Conservation (phyloP, 352 stramenopile genomes). For the Pythium periplocum region DNA sequence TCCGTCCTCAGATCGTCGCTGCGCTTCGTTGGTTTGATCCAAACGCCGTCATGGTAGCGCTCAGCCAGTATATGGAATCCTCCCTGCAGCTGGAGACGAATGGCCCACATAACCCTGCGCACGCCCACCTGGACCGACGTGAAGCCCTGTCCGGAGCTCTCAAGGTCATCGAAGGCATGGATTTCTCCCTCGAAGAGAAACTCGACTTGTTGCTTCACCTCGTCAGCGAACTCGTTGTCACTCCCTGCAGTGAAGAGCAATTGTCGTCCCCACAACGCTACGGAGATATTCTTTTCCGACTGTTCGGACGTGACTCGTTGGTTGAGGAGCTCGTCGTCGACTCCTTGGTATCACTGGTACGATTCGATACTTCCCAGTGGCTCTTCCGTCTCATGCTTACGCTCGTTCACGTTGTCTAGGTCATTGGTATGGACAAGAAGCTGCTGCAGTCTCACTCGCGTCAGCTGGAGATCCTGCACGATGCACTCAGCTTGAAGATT, state of each 20-base stretch:
- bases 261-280: slow-evolving; percentile 10
- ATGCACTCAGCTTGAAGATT: slow-evolving; percentile 65
- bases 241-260: slow-evolving; percentile 4
- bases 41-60: slow-evolving; percentile 49
- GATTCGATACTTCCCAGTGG: neutral
- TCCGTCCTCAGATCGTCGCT: slow-evolving; percentile 61
- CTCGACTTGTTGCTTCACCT: slow-evolving; percentile 58
- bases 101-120: slow-evolving; percentile 4
- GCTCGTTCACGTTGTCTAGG: slow-evolving; percentile 17
- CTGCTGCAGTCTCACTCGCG: slow-evolving; percentile 45
- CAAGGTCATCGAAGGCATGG: slow-evolving; percentile 51
- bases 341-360: slow-evolving; percentile 51
- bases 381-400: neutral
- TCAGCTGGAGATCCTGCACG: slow-evolving; percentile 47
- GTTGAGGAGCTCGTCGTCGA: slow-evolving; percentile 73
- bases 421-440: slow-evolving; percentile 46
- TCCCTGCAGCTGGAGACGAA: slow-evolving; percentile 16
- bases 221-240: slow-evolving; percentile 41
- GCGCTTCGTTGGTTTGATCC: slow-evolving; percentile 71
- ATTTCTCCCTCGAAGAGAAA: slow-evolving; percentile 67
- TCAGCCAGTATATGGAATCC: slow-evolving; percentile 64
- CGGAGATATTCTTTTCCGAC: slow-evolving; percentile 46
- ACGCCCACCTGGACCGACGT: slow-evolving; percentile 25
- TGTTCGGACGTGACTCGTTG: slow-evolving; percentile 58
- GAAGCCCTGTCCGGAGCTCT: slow-evolving; percentile 57